These are phyloP conservation scores for Pyrus communis DNA, from an alignment of 306 rosid species.

Conservation along the genomic window DNA sequence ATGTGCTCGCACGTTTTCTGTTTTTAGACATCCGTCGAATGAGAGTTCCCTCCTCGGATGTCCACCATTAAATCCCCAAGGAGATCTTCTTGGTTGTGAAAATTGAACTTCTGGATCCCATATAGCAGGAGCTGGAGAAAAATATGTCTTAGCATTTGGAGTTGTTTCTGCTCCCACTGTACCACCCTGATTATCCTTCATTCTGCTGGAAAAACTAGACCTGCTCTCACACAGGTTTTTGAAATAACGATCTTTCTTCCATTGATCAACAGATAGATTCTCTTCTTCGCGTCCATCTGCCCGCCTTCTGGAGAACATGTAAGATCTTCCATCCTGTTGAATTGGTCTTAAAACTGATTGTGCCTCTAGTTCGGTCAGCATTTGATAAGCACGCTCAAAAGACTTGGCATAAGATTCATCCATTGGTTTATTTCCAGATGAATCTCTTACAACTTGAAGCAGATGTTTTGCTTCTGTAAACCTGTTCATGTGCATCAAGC, in stretches of 20 bases:
- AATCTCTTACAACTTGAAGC: slow-evolving; percentile 59
- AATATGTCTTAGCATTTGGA: slow-evolving; percentile 23
- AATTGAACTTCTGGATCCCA: slow-evolving; percentile 23
- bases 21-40: background rate
- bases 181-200: slow-evolving; percentile 24
- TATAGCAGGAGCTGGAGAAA: slow-evolving; percentile 37
- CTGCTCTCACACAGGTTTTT: slow-evolving; percentile 19
- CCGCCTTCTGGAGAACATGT: slow-evolving; percentile 9
- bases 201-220: slow-evolving; percentile 4
- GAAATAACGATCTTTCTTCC: slow-evolving; percentile 15
- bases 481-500: slow-evolving; percentile 69
- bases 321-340: slow-evolving; percentile 1
- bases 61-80: slow-evolving; percentile 48
- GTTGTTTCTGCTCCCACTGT: slow-evolving; percentile 23
- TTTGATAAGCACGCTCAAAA: slow-evolving; percentile 60
- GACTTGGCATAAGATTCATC: slow-evolving; percentile 78
- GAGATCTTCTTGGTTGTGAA: slow-evolving; percentile 43
- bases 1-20: slow-evolving; percentile 2
- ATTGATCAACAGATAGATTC: slow-evolving; percentile 9
- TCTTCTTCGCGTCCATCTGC: background rate
- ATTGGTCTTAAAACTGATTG: slow-evolving; percentile 7
- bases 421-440: slow-evolving; percentile 56
- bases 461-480: slow-evolving; percentile 67
- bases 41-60: slow-evolving; percentile 36
- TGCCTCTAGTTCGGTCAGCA: slow-evolving; percentile 42